phyloP scores from a whole-genome alignment of 2,329 filamentous ascomycete genomes.

The Blastomyces emzantsi region DNA sequence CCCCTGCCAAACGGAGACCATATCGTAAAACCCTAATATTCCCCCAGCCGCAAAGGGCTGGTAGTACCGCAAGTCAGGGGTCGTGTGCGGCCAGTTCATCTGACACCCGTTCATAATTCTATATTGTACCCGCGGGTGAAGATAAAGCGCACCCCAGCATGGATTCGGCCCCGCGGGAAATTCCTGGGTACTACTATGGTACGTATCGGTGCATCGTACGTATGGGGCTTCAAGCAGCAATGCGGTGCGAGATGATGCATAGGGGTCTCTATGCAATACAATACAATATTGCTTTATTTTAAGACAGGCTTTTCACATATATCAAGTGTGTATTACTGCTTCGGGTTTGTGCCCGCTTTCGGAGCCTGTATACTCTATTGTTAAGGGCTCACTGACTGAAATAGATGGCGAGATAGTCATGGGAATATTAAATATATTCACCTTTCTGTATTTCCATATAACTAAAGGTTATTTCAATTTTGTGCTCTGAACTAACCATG shows the following conservation, averaged over 20 bases:
- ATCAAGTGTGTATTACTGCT: neutral
- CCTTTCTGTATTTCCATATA: neutral
- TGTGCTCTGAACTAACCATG: neutral
- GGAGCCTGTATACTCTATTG: neutral
- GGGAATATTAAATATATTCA: neutral
- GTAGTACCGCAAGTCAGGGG: neutral
- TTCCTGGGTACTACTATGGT: constrained; percentile 52
- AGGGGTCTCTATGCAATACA: neutral
- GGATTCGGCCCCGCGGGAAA: constrained; percentile 20
- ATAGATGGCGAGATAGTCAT: neutral
- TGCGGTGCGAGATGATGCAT: neutral
- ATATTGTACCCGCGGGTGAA: neutral
- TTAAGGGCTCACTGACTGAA: neutral
- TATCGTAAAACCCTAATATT: neutral
- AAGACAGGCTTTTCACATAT: neutral
- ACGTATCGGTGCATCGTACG: constrained; percentile 1
- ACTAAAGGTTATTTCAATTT: neutral
- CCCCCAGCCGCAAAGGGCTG: neutral
- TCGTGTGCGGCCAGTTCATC: neutral
- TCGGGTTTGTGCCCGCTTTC: neutral
- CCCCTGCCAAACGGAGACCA: neutral
- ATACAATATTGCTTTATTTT: neutral
- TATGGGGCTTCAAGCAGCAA: neutral
- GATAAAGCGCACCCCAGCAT: neutral
- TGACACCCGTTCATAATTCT: neutral